Evolutionary conservation across 345 rosid species (phyloP).

Genomic region (Clarkia xantiana): DNA sequence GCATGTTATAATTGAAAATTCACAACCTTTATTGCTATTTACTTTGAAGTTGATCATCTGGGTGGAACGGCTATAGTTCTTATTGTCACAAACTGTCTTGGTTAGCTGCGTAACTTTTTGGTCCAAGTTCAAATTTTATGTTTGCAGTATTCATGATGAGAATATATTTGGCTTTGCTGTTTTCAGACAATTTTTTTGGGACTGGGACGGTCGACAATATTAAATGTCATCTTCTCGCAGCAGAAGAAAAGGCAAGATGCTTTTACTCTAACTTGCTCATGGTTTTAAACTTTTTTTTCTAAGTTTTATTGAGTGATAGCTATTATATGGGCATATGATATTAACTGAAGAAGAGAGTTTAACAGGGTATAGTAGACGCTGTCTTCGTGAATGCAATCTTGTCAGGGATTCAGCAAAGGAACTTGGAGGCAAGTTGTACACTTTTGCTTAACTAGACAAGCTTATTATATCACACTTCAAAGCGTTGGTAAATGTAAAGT

Average conservation of each 20-base stretch:
- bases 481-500: background rate
- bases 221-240: slow-evolving; percentile 43
- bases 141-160: background rate
- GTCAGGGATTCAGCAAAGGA: slow-evolving; percentile 73
- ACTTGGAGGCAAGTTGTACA: slow-evolving; percentile 71
- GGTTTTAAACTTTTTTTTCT: slow-evolving; percentile 7
- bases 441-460: background rate
- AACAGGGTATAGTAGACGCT: slow-evolving; percentile 74
- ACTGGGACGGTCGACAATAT: slow-evolving; percentile 59
- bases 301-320: background rate
- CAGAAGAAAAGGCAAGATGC: slow-evolving; percentile 56
- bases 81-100: too few species aligned
- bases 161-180: background rate
- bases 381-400: slow-evolving; percentile 66
- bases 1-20: too few species aligned
- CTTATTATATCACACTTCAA: background rate
- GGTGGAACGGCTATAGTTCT: background rate
- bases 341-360: slow-evolving; percentile 6
- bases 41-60: background rate
- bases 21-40: too few species aligned
- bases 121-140: too few species aligned
- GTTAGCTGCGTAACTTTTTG: too few species aligned
- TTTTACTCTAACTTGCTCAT: slow-evolving; percentile 1
- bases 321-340: background rate
- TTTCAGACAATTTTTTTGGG: slow-evolving; percentile 67